A percentile compares a stretch with the other conserved stretches of the same genome.
phyloP scores from a whole-genome alignment of 2,329 filamentous ascomycete species.

The Ceratocystis alfenasii region DNA sequence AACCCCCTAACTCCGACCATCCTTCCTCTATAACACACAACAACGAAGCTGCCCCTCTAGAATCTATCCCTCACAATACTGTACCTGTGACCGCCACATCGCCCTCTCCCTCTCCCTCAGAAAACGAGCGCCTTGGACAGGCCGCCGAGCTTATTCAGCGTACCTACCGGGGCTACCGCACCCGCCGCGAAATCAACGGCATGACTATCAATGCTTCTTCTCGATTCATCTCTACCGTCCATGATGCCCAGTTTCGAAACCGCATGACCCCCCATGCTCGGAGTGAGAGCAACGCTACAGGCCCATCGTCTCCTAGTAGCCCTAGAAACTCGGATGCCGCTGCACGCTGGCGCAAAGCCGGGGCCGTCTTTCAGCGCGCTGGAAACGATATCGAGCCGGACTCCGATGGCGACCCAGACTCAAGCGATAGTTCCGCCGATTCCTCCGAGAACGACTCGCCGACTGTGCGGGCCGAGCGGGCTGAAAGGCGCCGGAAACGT shows the following conservation, averaged over 20 bases:
- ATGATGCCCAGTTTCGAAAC: conserved; percentile 45
- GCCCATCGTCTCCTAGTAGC: conserved; percentile 20
- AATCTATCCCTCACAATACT: background rate
- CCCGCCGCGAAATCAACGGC: conserved; percentile 57
- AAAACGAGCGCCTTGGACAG: conserved; percentile 26
- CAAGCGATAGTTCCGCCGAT: conserved; percentile 25
- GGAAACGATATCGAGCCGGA: conserved; percentile 49
- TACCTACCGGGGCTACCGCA: conserved; percentile 66
- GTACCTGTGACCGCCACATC: conserved; percentile 16
- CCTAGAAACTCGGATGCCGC: conserved; percentile 25
- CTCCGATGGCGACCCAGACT: conserved; percentile 31
- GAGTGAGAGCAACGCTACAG: conserved; percentile 23
- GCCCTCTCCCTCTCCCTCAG: conserved; percentile 17
- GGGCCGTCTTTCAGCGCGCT: conserved; percentile 58
- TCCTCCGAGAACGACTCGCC: conserved; percentile 26
- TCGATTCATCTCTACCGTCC: conserved; percentile 57
- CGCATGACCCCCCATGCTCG: conserved; percentile 36
- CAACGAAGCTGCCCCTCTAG: background rate
- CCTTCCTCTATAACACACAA: conserved; percentile 1
- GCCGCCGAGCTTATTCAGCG: conserved; percentile 53
- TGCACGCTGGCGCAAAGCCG: conserved; percentile 63
- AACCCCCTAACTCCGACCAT: conserved; percentile 34
- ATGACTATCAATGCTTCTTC: conserved; percentile 56
- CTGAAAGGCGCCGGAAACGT: conserved; percentile 34
- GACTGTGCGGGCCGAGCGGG: conserved; percentile 30